Evolutionary conservation across 108 stramenopile species (phyloP).

Genomic region (Chaetoceros tenuissimus): DNA sequence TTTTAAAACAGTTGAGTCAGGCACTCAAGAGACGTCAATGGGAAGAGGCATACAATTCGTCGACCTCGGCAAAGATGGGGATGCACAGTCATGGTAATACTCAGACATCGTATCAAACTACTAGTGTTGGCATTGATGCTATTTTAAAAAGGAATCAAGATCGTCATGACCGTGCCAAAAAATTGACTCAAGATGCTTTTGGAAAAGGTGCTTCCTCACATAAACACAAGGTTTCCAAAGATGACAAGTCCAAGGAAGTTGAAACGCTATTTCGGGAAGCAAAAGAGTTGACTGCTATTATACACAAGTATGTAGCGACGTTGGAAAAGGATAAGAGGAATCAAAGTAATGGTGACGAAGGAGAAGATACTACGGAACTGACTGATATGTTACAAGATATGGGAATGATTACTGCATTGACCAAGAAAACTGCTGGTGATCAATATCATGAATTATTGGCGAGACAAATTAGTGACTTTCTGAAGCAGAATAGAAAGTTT

Average conservation of each 20-base stretch:
- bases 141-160: constrained; percentile 55
- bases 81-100: constrained; percentile 9
- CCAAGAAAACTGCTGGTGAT: constrained; percentile 55
- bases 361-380: constrained; percentile 45
- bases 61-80: constrained; percentile 11
- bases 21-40: constrained; percentile 59
- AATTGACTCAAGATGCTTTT: constrained; percentile 57
- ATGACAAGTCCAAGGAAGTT: constrained; percentile 31
- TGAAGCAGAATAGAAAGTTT: constrained; percentile 30
- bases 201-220: constrained; percentile 4
- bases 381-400: constrained; percentile 70
- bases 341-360: constrained; percentile 2
- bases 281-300: constrained; percentile 47
- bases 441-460: constrained; percentile 86
- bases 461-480: constrained; percentile 91
- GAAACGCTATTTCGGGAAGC: constrained; percentile 68
- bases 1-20: constrained; percentile 29
- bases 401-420: constrained; percentile 93
- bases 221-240: constrained; percentile 4
- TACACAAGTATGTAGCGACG: constrained; percentile 63
- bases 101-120: constrained; percentile 5
- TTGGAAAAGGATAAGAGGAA: constrained; percentile 29
- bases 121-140: constrained; percentile 61
- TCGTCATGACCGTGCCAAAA: constrained; percentile 49
- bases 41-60: constrained; percentile 31